A percentile compares a stretch with the other conserved stretches of the same genome.
phyloP scores from a whole-genome alignment of 768 basidiomycete genomes.

The Trametes villosa region DNA sequence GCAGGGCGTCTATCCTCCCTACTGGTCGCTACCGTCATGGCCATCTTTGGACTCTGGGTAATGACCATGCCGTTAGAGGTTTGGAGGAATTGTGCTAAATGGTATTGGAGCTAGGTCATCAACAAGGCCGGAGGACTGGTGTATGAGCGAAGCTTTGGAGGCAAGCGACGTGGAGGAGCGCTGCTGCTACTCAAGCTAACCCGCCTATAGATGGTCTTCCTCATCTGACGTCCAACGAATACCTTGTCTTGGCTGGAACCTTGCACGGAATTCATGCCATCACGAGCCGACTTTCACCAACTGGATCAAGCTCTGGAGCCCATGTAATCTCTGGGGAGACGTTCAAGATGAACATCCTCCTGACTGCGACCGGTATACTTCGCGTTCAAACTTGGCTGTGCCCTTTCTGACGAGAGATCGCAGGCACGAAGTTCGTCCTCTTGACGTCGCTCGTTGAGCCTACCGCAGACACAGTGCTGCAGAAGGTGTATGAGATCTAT shows the following conservation, averaged over 20 bases:
- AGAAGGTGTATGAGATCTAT: slow-evolving; percentile 91
- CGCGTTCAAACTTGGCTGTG: not conserved
- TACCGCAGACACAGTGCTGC: slow-evolving; percentile 69
- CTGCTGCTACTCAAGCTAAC: not conserved
- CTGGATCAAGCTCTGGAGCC: slow-evolving; percentile 80
- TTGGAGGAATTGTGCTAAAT: not conserved
- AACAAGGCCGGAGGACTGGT: slow-evolving; percentile 98
- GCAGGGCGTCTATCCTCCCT: slow-evolving; percentile 5
- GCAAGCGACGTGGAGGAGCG: slow-evolving; percentile 42
- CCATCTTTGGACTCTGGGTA: slow-evolving; percentile 85
- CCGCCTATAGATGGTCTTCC: slow-evolving; percentile 81
- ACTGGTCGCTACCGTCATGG: slow-evolving; percentile 50
- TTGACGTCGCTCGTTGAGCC: slow-evolving; percentile 80
- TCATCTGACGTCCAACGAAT: slow-evolving; percentile 89
- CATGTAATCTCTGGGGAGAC: slow-evolving; percentile 96
- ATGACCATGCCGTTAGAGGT: slow-evolving; percentile 9
- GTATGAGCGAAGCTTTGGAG: slow-evolving; percentile 91
- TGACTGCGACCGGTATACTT: slow-evolving; percentile 83
- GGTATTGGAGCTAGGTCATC: slow-evolving; percentile 83
- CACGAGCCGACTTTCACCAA: slow-evolving; percentile 87
- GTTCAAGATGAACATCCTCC: slow-evolving; percentile 90
- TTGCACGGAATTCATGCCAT: slow-evolving; percentile 99
- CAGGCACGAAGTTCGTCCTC: slow-evolving; percentile 96
- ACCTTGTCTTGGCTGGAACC: slow-evolving; percentile 94
- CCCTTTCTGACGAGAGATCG: not conserved